phyloP scores from a whole-genome alignment of 2,329 filamentous ascomycete genomes.

The Ceratocystis lukuohia region DNA sequence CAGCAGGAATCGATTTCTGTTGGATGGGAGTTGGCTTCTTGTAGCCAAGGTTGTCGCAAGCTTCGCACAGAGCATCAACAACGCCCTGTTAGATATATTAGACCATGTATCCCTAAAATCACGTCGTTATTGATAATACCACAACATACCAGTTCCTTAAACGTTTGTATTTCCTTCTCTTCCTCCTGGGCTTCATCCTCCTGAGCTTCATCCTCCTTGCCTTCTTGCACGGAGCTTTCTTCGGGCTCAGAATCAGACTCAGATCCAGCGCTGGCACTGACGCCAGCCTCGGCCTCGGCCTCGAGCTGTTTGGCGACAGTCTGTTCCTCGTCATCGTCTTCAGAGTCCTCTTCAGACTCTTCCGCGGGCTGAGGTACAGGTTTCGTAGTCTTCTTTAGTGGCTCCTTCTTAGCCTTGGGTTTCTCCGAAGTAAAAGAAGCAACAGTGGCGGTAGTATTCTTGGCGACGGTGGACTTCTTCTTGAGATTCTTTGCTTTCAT shows the following conservation, averaged over 20 bases:
- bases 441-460: neutral
- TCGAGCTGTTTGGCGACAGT: neutral
- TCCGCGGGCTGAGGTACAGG: neutral
- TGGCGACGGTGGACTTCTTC: neutral
- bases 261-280: constrained; percentile 10
- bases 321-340: constrained; percentile 7
- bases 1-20: constrained; percentile 65
- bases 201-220: neutral
- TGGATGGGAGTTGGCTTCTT: constrained; percentile 83
- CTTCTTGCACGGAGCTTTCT: constrained; percentile 7
- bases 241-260: constrained; percentile 17
- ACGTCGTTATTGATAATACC: neutral
- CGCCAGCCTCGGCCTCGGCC: neutral
- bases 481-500: constrained; percentile 11
- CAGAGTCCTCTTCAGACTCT: constrained; percentile 7
- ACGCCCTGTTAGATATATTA: constrained; percentile 44
- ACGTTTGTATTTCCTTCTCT: constrained; percentile 39
- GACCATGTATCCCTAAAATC: constrained; percentile 19
- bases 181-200: constrained; percentile 24
- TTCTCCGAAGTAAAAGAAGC: neutral
- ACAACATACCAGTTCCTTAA: constrained; percentile 45
- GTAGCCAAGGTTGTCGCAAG: constrained; percentile 70
- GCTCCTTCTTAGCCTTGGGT: neutral
- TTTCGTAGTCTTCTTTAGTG: constrained; percentile 11
- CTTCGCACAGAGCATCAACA: constrained; percentile 76